Evolutionary conservation across 2,329 filamentous ascomycete species (phyloP).

Genomic region (Phaeoacremonium minimum): DNA sequence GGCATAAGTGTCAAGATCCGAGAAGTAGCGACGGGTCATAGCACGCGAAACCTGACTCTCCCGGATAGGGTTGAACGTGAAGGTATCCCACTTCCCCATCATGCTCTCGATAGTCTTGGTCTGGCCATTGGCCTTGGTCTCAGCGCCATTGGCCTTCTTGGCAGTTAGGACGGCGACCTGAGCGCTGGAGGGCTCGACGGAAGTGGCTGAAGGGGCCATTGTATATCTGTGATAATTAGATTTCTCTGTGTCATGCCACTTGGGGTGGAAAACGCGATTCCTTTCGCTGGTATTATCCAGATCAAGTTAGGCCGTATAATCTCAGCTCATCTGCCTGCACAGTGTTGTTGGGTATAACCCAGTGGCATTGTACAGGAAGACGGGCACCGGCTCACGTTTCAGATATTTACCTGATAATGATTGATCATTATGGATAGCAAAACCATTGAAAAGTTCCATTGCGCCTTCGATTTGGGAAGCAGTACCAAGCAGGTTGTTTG

Average conservation of each 20-base stretch:
- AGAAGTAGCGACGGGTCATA: slow-evolving; percentile 76
- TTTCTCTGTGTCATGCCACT: slow-evolving; percentile 37
- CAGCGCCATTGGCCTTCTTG: slow-evolving; percentile 33
- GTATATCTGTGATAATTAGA: slow-evolving; percentile 29
- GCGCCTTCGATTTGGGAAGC: slow-evolving; percentile 3
- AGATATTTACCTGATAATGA: slow-evolving; percentile 26
- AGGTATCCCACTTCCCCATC: slow-evolving; percentile 73
- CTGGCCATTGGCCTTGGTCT: slow-evolving; percentile 25
- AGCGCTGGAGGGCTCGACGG: slow-evolving; percentile 40
- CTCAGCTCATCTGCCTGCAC: slow-evolving; percentile 26
- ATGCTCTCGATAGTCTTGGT: slow-evolving; percentile 59
- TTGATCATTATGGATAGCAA: slow-evolving; percentile 13
- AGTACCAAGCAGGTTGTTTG: slow-evolving; percentile 7
- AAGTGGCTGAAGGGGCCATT: slow-evolving; percentile 76
- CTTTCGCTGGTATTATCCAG: slow-evolving; percentile 61
- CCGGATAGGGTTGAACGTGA: slow-evolving; percentile 81
- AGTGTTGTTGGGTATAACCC: no score
- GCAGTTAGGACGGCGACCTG: slow-evolving; percentile 15
- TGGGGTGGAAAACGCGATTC: slow-evolving; percentile 82
- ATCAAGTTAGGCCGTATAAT: slow-evolving; percentile 34
- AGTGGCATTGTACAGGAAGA: slow-evolving; percentile 1
- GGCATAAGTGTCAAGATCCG: slow-evolving; percentile 82
- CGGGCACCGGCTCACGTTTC: slow-evolving; percentile 27
- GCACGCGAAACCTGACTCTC: slow-evolving; percentile 89
- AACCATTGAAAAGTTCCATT: slow-evolving; percentile 12